Evolutionary conservation across 345 rosid species (phyloP), one percentile per base, ranked within the genome.

Genomic region (Combretum micranthum): DNA sequence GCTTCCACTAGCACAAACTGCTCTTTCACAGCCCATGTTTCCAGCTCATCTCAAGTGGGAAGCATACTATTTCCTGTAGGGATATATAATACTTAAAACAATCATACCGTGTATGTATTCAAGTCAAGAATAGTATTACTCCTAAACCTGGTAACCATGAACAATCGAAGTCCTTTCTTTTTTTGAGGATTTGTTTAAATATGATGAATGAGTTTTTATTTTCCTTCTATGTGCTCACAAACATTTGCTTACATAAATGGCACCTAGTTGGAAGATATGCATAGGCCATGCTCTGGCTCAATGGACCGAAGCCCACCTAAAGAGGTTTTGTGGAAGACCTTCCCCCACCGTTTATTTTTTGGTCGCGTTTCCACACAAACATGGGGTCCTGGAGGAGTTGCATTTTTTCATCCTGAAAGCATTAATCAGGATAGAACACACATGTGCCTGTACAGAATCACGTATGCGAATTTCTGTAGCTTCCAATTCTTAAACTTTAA

Each of bases 331-430:
- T 92, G 98, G 98, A 74, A 74, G 82, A 73, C 71, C 46, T 81
- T 73, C 59, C 83, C 96, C 32, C 85, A 78, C 62, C 77, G 87
- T n/a, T 72, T 92, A 61, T 84, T 88, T 75, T 88, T 92, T 66
- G 98, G 97, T 47, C 82, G 42, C n/a, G 80, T 86, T 22, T 86
- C 79, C 59, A 49, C 80, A 10, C 53, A 0, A 42, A 66, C 72
- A 43, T 88, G 97, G 98, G 97, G 96, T 60, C 69, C 65, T 20
- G 98, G 98, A 69, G 96, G 97, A 47, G 89, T 63, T 75, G 97
- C 98, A 77, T 92, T 92, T 64, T 68, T 76, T 62, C 76, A 81
- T 48, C 98, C 97, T 14, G 61, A 65, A 72, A 39, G 77, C 64
- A 72, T 61, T 64, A 44, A 11, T 64, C 66, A 61, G 62, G 75